phyloP scores from a whole-genome alignment of 208 protist genomes.

The Wallacemonas collosoma region DNA sequence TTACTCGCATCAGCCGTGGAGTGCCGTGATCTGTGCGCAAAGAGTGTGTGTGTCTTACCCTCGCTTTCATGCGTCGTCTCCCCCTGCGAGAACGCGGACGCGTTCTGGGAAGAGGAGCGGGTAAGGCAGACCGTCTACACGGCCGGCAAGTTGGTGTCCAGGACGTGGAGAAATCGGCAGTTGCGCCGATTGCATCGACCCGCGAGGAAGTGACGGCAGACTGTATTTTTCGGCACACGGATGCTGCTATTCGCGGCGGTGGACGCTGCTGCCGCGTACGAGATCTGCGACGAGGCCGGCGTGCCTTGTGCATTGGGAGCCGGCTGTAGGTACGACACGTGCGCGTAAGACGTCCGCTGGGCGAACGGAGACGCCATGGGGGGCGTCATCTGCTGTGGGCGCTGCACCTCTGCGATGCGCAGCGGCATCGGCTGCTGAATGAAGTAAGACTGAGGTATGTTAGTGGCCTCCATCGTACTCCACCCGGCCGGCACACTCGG shows the following conservation, averaged over 20 bases:
- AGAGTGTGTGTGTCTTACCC: no score
- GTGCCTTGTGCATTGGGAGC: not conserved
- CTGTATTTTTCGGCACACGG: slow-evolving; percentile 12
- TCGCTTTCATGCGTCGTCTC: no score
- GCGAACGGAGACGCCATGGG: not conserved
- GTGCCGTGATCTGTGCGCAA: no score
- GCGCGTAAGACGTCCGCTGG: not conserved
- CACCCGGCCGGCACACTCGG: not conserved
- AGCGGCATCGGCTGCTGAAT: not conserved
- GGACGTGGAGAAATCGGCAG: slow-evolving; percentile 56
- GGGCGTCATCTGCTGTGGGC: slow-evolving; percentile 1
- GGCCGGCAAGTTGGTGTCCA: not conserved
- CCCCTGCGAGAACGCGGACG: no score
- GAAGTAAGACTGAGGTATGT: not conserved
- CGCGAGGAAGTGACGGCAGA: slow-evolving; percentile 63
- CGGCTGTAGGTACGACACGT: slow-evolving; percentile 2
- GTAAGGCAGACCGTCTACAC: not conserved
- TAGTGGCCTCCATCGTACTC: not conserved
- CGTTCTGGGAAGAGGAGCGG: no score
- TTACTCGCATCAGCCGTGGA: no score
- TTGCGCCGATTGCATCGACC: slow-evolving; percentile 70
- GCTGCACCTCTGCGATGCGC: not conserved
- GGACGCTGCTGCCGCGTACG: not conserved
- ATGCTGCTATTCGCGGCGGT: not conserved
- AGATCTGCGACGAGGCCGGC: slow-evolving; percentile 11